These are phyloP conservation scores for Besnoitia besnoiti DNA, from an alignment of 169 alveolate genomes.

Conservation along the genomic window DNA sequence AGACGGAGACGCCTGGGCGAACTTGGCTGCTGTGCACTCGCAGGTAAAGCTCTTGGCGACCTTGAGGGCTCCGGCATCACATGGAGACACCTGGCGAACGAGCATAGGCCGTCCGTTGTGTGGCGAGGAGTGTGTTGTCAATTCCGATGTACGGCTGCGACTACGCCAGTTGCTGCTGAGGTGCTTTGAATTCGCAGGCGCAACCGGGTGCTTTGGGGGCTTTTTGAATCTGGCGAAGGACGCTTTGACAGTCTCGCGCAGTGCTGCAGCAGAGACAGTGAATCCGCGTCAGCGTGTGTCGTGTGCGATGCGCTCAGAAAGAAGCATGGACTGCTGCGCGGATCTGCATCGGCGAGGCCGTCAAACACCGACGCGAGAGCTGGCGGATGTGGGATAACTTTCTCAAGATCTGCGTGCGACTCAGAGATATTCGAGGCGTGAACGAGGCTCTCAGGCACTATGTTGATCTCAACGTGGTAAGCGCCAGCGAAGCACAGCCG, in stretches of 20 bases:
- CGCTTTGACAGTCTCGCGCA: too few species aligned
- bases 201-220: too few species aligned
- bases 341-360: conserved; percentile 86
- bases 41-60: conserved; percentile 40
- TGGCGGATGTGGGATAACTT: conserved; percentile 92
- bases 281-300: too few species aligned
- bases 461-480: conserved; percentile 50
- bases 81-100: too few species aligned
- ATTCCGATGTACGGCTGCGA: too few species aligned
- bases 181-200: too few species aligned
- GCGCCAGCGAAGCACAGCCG: too few species aligned
- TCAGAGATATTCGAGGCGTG: conserved; percentile 53
- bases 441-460: conserved; percentile 41
- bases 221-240: too few species aligned
- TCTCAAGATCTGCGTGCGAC: conserved; percentile 72
- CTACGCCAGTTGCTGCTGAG: background rate
- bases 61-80: too few species aligned
- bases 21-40: conserved; percentile 87
- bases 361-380: conserved; percentile 81
- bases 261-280: too few species aligned
- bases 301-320: conserved; percentile 61
- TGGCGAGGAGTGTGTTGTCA: too few species aligned
- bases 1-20: conserved; percentile 94
- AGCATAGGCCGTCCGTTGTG: too few species aligned
- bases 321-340: conserved; percentile 87